phyloP scores from a whole-genome alignment of 306 rosid genomes.

The Rosa persica region DNA sequence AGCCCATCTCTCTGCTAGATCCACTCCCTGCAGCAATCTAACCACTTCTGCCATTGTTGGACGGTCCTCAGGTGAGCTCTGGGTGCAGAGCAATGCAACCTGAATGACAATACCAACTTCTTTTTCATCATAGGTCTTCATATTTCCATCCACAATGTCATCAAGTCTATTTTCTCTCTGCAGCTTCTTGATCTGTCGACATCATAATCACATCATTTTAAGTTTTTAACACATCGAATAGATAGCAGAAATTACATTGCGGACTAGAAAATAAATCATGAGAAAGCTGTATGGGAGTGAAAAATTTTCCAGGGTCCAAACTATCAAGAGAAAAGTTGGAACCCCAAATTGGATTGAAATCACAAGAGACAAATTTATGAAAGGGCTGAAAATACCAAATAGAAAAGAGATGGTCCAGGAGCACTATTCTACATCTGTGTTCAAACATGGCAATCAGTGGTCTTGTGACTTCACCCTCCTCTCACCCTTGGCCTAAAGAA shows the following conservation, averaged over 20 bases:
- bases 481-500: not conserved
- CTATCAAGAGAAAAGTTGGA: not conserved
- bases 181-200: conserved; percentile 64
- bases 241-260: not conserved
- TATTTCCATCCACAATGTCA: conserved; percentile 69
- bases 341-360: not conserved
- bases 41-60: conserved; percentile 76
- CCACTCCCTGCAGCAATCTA: conserved; percentile 60
- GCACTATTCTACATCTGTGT: not conserved
- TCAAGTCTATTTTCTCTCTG: conserved; percentile 71
- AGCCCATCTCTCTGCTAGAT: conserved; percentile 77
- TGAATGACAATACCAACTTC: conserved; percentile 69
- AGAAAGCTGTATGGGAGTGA: not conserved
- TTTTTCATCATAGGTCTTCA: conserved; percentile 52
- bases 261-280: not conserved
- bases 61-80: conserved; percentile 63
- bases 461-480: not conserved
- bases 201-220: not conserved
- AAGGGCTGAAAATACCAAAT: not conserved
- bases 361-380: not conserved
- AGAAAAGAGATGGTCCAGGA: not conserved
- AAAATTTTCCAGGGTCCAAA: not conserved
- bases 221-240: not conserved
- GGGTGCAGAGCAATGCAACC: conserved; percentile 87
- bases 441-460: not conserved